Conservation (phyloP, 495 filamentous ascomycete species). For the Hypoxylon cercidicola region DNA sequence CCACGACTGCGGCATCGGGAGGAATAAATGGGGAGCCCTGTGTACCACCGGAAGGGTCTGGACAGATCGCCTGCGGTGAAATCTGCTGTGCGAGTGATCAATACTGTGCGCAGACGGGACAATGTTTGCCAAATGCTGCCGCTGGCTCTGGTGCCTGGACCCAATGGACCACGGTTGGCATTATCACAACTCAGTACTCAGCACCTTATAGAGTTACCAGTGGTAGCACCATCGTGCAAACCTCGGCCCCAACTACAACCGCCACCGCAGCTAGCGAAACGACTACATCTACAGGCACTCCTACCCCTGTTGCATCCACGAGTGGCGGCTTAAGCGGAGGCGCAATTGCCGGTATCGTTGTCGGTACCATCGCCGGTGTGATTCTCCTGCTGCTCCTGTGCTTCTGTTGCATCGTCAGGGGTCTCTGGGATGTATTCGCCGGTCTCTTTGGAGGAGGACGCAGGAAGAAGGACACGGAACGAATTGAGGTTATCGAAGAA, state of each 20-base stretch:
- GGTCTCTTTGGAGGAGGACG: conserved; percentile 72
- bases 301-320: conserved; percentile 50
- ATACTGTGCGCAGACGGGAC: conserved; percentile 65
- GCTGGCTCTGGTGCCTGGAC: conserved; percentile 51
- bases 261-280: conserved; percentile 52
- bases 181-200: conserved; percentile 60
- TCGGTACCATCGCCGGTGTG: conserved; percentile 83
- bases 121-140: conserved; percentile 55
- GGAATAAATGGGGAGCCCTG: conserved; percentile 62
- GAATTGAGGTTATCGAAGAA: conserved; percentile 73
- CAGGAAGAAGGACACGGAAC: conserved; percentile 58
- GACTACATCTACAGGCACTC: conserved; percentile 57
- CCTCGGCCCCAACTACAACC: conserved; percentile 54
- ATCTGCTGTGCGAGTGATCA: conserved; percentile 80
- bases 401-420: conserved; percentile 76
- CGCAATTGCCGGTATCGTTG: conserved; percentile 94
- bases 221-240: conserved; percentile 54
- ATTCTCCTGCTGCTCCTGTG: conserved; percentile 77
- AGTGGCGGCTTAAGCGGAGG: conserved; percentile 75
- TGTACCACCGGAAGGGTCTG: conserved; percentile 58
- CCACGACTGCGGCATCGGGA: conserved; percentile 51
- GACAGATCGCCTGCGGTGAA: conserved; percentile 73
- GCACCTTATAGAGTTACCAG: conserved; percentile 79
- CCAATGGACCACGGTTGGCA: conserved; percentile 50
- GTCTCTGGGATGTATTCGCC: conserved; percentile 69